A percentile compares a stretch with the other conserved stretches of the same genome.
Conservation (phyloP, 768 basidiomycete species). For the Tulasnella sp. region DNA sequence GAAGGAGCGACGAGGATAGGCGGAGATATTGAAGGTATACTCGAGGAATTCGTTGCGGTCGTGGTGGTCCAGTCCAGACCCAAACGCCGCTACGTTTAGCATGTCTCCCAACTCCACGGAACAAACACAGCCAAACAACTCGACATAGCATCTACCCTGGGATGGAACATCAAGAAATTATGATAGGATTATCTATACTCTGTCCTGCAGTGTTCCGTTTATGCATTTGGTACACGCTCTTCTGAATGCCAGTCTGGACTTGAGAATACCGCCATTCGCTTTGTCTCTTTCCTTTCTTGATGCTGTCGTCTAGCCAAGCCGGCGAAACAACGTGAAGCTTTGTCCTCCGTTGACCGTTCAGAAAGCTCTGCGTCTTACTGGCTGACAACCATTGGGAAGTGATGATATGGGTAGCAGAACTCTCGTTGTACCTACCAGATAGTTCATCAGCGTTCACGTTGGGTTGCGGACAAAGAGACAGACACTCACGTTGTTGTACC, state of each 20-base stretch:
- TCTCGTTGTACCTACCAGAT: slow-evolving; percentile 36
- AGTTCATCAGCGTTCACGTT: neutral
- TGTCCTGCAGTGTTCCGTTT: no score
- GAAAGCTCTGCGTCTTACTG: slow-evolving; percentile 53
- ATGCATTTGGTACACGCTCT: no score
- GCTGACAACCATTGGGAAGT: slow-evolving; percentile 60
- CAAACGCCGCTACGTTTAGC: no score
- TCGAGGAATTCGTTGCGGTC: no score
- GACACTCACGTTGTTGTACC: slow-evolving; percentile 49
- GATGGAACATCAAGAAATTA: no score
- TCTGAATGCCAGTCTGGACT: neutral
- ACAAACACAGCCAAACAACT: neutral
- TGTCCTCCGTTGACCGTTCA: slow-evolving; percentile 39
- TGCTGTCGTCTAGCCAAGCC: slow-evolving; percentile 38
- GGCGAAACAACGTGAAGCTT: slow-evolving; percentile 48
- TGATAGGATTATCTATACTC: no score
- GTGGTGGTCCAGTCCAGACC: no score
- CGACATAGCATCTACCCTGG: neutral
- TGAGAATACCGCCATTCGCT: slow-evolving; percentile 44
- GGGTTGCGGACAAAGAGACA: slow-evolving; percentile 16
- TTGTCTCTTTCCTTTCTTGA: slow-evolving; percentile 44
- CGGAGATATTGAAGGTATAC: neutral
- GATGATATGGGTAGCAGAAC: slow-evolving; percentile 65
- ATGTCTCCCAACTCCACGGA: neutral
- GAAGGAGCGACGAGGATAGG: neutral